These are phyloP conservation scores for Parathielavia appendiculata DNA, from an alignment of 495 filamentous ascomycete species.

Conservation along the genomic window DNA sequence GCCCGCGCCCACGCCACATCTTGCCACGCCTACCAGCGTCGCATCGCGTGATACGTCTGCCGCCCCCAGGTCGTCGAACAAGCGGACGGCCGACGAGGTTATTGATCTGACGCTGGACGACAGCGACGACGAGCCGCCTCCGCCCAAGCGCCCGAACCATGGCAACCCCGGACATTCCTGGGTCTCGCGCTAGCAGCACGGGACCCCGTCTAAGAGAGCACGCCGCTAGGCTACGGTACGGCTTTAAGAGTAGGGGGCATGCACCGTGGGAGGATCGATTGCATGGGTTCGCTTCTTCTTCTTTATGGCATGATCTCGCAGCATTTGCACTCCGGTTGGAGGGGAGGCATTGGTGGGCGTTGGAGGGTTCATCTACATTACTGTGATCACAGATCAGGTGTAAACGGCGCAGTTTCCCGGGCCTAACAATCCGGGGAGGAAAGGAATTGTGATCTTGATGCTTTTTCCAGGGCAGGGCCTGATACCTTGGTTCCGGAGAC, in stretches of 20 bases:
- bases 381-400: neutral
- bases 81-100: slow-evolving; percentile 58
- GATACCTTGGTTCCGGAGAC: slow-evolving; percentile 4
- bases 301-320: neutral
- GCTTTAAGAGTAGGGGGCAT: neutral
- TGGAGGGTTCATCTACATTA: neutral
- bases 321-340: neutral
- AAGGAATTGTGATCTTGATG: neutral
- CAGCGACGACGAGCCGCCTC: slow-evolving; percentile 55
- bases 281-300: neutral
- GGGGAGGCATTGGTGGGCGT: slow-evolving; percentile 5
- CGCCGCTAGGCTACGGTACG: neutral
- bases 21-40: slow-evolving; percentile 30
- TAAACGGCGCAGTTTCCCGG: neutral
- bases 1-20: slow-evolving; percentile 12
- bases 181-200: slow-evolving; percentile 4
- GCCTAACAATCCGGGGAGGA: neutral
- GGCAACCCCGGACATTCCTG: slow-evolving; percentile 11
- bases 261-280: neutral
- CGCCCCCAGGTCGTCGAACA: slow-evolving; percentile 49
- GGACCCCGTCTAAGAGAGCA: neutral
- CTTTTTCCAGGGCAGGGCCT: neutral
- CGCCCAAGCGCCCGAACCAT: slow-evolving; percentile 51
- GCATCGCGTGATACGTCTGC: slow-evolving; percentile 30
- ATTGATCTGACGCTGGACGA: slow-evolving; percentile 79